Evolutionary conservation across 768 basidiomycete genomes (phyloP).

Genomic region (Russula virescens): DNA sequence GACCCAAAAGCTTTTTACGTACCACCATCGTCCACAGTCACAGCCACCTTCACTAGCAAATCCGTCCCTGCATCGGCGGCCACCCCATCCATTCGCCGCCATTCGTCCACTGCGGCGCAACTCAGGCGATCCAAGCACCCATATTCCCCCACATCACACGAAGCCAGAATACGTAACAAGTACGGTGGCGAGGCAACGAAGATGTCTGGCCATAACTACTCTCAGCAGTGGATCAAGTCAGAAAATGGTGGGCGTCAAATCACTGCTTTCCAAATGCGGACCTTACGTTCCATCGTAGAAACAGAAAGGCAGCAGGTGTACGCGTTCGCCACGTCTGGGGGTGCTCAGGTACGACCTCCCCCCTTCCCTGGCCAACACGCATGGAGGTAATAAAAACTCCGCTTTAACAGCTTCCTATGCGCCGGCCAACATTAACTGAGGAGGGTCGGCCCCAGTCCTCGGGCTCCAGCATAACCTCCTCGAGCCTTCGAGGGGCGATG

Average conservation of each 20-base stretch:
- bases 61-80: constrained; percentile 11
- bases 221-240: constrained; percentile 22
- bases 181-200: constrained; percentile 9
- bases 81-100: constrained; percentile 16
- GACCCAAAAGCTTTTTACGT: constrained; percentile 40
- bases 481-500: constrained; percentile 57
- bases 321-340: constrained; percentile 19
- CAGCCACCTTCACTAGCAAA: constrained; percentile 21
- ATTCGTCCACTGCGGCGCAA: constrained; percentile 10
- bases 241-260: constrained; percentile 16
- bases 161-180: constrained; percentile 18
- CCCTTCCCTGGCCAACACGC: constrained; percentile 8
- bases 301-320: constrained; percentile 23
- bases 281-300: constrained; percentile 3
- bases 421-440: constrained; percentile 26
- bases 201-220: constrained; percentile 21
- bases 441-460: constrained; percentile 32
- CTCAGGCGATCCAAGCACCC: constrained; percentile 24
- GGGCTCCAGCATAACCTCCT: constrained; percentile 41
- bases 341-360: constrained; percentile 26
- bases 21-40: constrained; percentile 34
- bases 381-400: constrained; percentile 28
- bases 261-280: neutral
- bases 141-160: constrained; percentile 18
- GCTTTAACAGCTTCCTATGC: constrained; percentile 22